Percentiles rank a stretch among this genome's conserved stretches.
Conservation (phyloP, 139 green algal species). For the Gonium pectorale region DNA sequence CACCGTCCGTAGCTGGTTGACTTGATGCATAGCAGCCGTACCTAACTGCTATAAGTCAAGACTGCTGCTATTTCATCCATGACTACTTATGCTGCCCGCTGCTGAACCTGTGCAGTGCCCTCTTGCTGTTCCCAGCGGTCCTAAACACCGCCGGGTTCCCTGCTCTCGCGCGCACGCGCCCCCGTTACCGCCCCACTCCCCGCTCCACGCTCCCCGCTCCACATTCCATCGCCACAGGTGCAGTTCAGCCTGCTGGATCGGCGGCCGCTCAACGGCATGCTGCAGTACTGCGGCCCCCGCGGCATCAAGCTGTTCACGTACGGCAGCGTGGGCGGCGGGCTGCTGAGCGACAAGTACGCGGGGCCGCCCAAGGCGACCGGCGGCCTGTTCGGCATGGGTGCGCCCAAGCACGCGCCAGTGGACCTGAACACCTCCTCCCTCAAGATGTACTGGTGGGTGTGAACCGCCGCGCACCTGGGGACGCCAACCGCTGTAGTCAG, state of each 20-base stretch:
- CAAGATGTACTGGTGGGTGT: constrained; percentile 75
- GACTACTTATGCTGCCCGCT: too few species aligned
- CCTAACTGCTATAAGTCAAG: too few species aligned
- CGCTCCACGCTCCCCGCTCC: background rate
- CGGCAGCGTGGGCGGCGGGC: constrained; percentile 63
- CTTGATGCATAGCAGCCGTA: too few species aligned
- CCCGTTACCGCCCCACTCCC: too few species aligned
- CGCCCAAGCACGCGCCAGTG: constrained; percentile 42
- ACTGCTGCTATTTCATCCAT: too few species aligned
- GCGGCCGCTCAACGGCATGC: constrained; percentile 69
- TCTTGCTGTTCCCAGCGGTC: too few species aligned
- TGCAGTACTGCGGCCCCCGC: constrained; percentile 52
- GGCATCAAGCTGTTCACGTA: constrained; percentile 69
- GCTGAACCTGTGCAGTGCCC: too few species aligned
- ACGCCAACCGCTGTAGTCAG: too few species aligned
- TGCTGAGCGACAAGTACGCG: constrained; percentile 65
- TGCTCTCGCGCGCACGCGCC: background rate
- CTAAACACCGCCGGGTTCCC: background rate
- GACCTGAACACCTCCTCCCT: constrained; percentile 70
- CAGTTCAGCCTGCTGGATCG: constrained; percentile 84
- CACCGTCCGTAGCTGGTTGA: too few species aligned
- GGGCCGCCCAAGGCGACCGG: constrained; percentile 50
- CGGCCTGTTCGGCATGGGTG: constrained; percentile 58
- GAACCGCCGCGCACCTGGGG: too few species aligned
- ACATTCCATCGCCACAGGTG: constrained; percentile 64